These are phyloP conservation scores for Salix suchowensis DNA, from an alignment of 345 rosid genomes.

Conservation along the genomic window DNA sequence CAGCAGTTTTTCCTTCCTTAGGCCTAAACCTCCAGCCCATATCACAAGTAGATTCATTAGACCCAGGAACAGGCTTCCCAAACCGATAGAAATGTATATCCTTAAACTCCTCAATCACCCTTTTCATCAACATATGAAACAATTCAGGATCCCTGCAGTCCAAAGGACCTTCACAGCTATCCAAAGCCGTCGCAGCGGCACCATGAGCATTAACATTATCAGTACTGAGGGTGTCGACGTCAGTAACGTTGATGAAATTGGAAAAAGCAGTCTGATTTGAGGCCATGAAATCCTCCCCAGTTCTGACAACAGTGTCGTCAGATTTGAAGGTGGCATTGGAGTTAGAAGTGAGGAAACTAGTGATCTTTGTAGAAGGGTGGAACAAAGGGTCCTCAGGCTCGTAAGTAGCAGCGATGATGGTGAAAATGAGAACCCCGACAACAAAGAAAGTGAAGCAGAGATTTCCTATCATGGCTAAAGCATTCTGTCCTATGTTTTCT, in stretches of 20 bases:
- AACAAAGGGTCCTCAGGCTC: conserved; percentile 88
- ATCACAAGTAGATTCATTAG: conserved; percentile 54
- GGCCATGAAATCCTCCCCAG: conserved; percentile 89
- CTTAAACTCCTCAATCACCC: conserved; percentile 66
- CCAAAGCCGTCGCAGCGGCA: neutral
- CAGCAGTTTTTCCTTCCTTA: conserved; percentile 83
- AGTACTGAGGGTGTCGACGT: conserved; percentile 36
- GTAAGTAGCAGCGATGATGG: conserved; percentile 86
- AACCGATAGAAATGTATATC: conserved; percentile 87
- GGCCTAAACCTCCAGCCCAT: conserved; percentile 97
- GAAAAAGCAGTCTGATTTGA: conserved; percentile 63
- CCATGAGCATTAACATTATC: neutral
- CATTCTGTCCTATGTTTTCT: conserved; percentile 70
- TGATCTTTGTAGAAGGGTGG: conserved; percentile 73
- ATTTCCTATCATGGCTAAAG: conserved; percentile 73
- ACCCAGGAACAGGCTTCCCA: conserved; percentile 66
- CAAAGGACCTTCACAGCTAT: conserved; percentile 54
- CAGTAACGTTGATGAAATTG: conserved; percentile 57
- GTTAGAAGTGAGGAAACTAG: conserved; percentile 68
- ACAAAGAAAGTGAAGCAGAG: conserved; percentile 83
- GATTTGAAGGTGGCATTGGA: conserved; percentile 78
- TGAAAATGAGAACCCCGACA: conserved; percentile 71
- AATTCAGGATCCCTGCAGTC: conserved; percentile 82
- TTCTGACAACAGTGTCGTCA: conserved; percentile 62
- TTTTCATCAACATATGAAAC: conserved; percentile 81